Evolutionary conservation across 176 grass and related monocot genomes (phyloP), one percentile per base, ranked within the genome.

Genomic region (Oropetium thomaeum): DNA sequence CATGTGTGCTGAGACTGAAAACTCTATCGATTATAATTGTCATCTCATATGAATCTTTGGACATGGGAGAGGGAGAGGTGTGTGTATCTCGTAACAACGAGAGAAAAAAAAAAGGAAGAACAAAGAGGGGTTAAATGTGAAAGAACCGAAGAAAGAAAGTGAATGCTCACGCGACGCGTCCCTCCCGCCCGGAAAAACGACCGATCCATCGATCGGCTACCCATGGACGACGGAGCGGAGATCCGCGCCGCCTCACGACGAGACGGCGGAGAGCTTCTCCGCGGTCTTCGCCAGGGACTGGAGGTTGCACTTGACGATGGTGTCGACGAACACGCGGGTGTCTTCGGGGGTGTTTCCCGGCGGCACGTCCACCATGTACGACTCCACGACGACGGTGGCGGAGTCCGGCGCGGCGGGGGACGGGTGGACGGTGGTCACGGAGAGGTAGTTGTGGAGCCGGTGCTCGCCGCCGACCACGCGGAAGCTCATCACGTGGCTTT

Each of bases 271-370:
- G 80, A 91, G 78, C 69, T 71, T 89, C 83, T 93, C 95, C 42
- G 91, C 86, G 17, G 89, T 98, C 57, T 81, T 81, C 17, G 91
- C 95, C 58, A 98, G 86, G 8, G 95, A 98, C 76, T 98, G 91
- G n/a, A 98, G 91, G 84, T 98, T 98, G 69, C 91, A 93, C 76
- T 82, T 93, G 65, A 98, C 91, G 80, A 98, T 98, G 89, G 95
- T 98, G 80, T 94, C 95, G 32, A 76, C 92, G 83, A 98, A 98
- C 38, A 94, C 77, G 23, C 84, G 82, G 25, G 95, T 98, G 85
- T 98, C 95, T 27, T 98, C 95, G 44, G 74, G 86, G 3, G 95
- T 98, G 84, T 98, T 98, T 10, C 95, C 95, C 20, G 67, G 53
- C n/a, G 95, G 95, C 57, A 98, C 91, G 77, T 98, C 95, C 26